A percentile compares a stretch with the other conserved stretches of the same genome.
Conservation (phyloP, 306 rosid species). For the Rosa persica region DNA sequence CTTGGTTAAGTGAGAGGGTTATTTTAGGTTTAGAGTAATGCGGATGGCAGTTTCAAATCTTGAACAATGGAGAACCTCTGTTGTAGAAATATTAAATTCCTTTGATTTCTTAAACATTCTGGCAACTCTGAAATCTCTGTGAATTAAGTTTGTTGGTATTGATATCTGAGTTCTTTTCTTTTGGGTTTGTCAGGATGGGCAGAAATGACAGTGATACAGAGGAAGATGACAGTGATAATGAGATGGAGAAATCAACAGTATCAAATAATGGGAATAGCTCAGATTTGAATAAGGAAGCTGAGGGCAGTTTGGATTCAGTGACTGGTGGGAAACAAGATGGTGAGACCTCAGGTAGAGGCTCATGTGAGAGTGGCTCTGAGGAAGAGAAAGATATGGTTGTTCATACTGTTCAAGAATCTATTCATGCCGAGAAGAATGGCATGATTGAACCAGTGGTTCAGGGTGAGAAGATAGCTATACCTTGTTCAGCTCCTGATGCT, state of each 20-base stretch:
- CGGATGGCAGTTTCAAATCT: background rate
- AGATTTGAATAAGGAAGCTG: constrained; percentile 55
- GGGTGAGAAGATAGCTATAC: constrained; percentile 26
- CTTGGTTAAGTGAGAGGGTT: background rate
- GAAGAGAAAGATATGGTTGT: constrained; percentile 60
- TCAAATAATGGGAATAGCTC: constrained; percentile 48
- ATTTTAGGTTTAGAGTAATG: background rate
- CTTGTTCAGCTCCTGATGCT: constrained; percentile 34
- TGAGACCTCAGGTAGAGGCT: constrained; percentile 45
- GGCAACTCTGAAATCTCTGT: background rate
- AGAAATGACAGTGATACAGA: constrained; percentile 74
- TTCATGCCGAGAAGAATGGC: constrained; percentile 9
- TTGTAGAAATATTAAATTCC: background rate
- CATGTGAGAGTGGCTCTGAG: constrained; percentile 69
- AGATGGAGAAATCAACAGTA: constrained; percentile 51
- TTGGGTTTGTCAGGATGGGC: constrained; percentile 66
- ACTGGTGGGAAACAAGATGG: constrained; percentile 48
- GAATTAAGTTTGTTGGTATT: constrained; percentile 24
- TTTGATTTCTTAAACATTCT: background rate
- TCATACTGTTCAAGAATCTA: constrained; percentile 25
- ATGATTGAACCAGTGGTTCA: constrained; percentile 27
- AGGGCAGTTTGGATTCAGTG: constrained; percentile 67
- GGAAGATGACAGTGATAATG: constrained; percentile 41
- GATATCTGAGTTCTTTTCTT: constrained; percentile 22
- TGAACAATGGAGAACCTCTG: background rate